These are phyloP conservation scores for Cenchrus fungigraminus DNA, from an alignment of 176 grass and related monocot genomes.

Conservation along the genomic window DNA sequence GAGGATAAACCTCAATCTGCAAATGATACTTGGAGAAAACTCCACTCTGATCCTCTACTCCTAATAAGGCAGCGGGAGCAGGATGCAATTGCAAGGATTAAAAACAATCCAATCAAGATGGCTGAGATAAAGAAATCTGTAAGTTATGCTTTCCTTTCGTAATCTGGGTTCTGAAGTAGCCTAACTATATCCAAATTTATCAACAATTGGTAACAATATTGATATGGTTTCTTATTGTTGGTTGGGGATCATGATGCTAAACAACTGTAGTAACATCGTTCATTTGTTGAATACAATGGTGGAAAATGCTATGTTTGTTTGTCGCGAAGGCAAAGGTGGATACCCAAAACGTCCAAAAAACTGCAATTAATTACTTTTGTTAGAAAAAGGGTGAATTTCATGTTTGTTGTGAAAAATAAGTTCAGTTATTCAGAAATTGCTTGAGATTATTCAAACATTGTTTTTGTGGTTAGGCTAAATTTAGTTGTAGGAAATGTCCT, in stretches of 20 bases:
- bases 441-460: too few relatives aligned
- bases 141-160: slow-evolving; percentile 39
- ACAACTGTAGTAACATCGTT: neutral
- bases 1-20: slow-evolving; percentile 97
- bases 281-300: neutral
- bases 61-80: slow-evolving; percentile 92
- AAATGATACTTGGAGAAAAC: slow-evolving; percentile 95
- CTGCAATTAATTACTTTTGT: neutral
- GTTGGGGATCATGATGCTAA: neutral
- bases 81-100: slow-evolving; percentile 89
- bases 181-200: neutral
- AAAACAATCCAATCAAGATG: slow-evolving; percentile 99
- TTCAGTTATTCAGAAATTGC: neutral
- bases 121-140: slow-evolving; percentile 96
- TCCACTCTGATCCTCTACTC: slow-evolving; percentile 93
- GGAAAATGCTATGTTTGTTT: neutral
- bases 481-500: neutral
- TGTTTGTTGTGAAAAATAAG: neutral
- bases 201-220: neutral
- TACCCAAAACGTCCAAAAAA: neutral
- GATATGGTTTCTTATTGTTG: slow-evolving; percentile 1
- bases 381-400: neutral
- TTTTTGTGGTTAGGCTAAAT: neutral
- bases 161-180: neutral
- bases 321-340: neutral